These are phyloP conservation scores for Xylaria sp. DNA, from an alignment of 2,329 filamentous ascomycete species.

Conservation along the genomic window DNA sequence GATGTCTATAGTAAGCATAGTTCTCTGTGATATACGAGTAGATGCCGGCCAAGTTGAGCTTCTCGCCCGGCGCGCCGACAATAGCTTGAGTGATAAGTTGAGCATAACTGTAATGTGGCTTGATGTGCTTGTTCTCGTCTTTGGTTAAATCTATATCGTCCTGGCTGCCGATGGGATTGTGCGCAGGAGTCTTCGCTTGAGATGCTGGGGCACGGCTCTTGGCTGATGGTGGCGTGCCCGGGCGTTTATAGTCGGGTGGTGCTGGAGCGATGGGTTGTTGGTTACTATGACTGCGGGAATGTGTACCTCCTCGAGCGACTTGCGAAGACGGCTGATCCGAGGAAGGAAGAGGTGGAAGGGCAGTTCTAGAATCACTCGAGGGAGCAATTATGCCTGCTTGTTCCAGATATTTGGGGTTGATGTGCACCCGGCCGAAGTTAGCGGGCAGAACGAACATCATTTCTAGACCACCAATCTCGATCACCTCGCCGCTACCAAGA, in stretches of 20 bases:
- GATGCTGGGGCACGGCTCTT: conserved; percentile 51
- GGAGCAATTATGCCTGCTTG: conserved; percentile 65
- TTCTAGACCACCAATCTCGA: conserved; percentile 91
- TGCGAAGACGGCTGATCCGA: conserved; percentile 45
- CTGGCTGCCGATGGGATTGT: conserved; percentile 55
- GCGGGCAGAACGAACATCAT: conserved; percentile 99
- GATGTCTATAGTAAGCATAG: conserved; percentile 93
- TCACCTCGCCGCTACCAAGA: conserved; percentile 86
- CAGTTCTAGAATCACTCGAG: conserved; percentile 44
- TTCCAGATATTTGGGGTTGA: conserved; percentile 76
- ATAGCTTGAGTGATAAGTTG: conserved; percentile 98
- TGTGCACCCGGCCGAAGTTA: conserved; percentile 71
- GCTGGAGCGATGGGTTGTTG: conserved; percentile 68
- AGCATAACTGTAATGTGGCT: conserved; percentile 96
- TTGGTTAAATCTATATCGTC: conserved; percentile 79
- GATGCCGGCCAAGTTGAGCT: conserved; percentile 90
- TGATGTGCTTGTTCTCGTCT: conserved; percentile 88
- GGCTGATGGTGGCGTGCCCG: conserved; percentile 68
- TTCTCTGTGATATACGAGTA: conserved; percentile 92
- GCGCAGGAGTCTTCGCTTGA: conserved; percentile 55
- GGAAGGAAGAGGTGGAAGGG: conserved; percentile 47
- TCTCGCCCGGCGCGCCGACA: conserved; percentile 84
- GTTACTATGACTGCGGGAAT: conserved; percentile 44
- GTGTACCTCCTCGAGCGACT: conserved; percentile 38
- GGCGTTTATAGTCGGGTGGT: conserved; percentile 69